Conservation (phyloP, 148 eudicot genomes). For the Amaranthus palmeri region DNA sequence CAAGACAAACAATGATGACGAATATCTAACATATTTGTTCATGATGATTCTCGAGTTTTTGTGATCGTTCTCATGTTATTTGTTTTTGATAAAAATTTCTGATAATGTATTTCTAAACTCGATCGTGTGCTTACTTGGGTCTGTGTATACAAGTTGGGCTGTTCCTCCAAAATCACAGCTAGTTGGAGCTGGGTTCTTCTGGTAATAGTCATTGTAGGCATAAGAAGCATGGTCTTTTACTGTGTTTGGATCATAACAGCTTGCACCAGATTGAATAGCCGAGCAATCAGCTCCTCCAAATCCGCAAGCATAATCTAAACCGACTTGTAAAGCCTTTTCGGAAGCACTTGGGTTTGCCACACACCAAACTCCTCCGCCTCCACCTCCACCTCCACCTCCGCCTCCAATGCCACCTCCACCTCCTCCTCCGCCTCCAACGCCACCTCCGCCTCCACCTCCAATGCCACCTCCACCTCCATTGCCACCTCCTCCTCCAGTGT, state of each 20-base stretch:
- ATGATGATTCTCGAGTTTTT: background rate
- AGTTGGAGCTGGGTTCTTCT: constrained; percentile 84
- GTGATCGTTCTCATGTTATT: background rate
- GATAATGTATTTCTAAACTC: background rate
- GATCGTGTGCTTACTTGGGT: constrained; percentile 66
- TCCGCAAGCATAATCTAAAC: constrained; percentile 93
- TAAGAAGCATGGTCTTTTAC: constrained; percentile 78
- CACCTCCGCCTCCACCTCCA: background rate
- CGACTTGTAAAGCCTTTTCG: constrained; percentile 76
- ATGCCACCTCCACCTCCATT: constrained; percentile 1
- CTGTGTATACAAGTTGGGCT: constrained; percentile 62
- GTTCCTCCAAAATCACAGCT: constrained; percentile 92
- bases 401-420: constrained; percentile 5
- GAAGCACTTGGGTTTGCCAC: constrained; percentile 71
- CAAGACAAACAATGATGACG: background rate
- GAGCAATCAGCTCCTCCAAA: constrained; percentile 96
- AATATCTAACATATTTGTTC: background rate
- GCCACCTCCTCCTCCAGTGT: background rate
- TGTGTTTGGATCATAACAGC: constrained; percentile 69
- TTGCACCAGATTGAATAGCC: constrained; percentile 62
- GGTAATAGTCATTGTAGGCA: constrained; percentile 87
- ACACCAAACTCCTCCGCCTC: constrained; percentile 79
- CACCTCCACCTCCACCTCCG: constrained; percentile 13
- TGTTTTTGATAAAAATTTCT: background rate
- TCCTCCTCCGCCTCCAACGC: constrained; percentile 2